These are phyloP conservation scores for Misopates orontium DNA, from an alignment of 257 asterid species.

Conservation along the genomic window DNA sequence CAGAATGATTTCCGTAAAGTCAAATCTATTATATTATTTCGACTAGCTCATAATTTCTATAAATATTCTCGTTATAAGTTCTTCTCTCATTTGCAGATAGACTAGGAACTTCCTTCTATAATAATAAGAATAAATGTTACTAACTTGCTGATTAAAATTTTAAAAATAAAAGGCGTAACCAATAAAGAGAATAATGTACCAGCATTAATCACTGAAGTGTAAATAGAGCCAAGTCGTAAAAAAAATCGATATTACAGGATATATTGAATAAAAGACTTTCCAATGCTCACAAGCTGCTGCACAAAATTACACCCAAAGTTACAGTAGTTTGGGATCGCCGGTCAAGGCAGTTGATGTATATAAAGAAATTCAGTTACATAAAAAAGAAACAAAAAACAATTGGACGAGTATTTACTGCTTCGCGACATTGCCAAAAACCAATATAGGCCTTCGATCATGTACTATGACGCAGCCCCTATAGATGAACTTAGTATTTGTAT, in stretches of 20 bases:
- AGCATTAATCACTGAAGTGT: too few relatives aligned
- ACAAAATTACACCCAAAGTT: slow-evolving; percentile 19
- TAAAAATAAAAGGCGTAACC: too few relatives aligned
- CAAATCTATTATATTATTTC: too few relatives aligned
- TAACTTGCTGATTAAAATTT: too few relatives aligned
- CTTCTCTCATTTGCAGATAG: too few relatives aligned
- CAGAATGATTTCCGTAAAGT: too few relatives aligned
- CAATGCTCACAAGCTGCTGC: slow-evolving; percentile 2
- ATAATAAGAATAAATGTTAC: too few relatives aligned
- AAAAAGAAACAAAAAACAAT: slow-evolving; percentile 11
- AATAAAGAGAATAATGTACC: neutral
- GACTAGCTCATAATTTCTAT: too few relatives aligned
- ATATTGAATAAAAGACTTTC: neutral
- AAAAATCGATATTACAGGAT: neutral
- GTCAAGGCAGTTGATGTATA: slow-evolving; percentile 14
- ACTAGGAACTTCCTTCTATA: too few relatives aligned
- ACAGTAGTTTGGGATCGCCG: slow-evolving; percentile 1
- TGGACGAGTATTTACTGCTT: slow-evolving; percentile 9
- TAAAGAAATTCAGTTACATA: slow-evolving; percentile 21
- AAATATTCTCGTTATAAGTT: too few relatives aligned
- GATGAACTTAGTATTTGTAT: slow-evolving; percentile 71
- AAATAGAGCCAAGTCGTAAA: neutral
- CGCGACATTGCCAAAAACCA: slow-evolving; percentile 18
- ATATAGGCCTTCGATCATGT: slow-evolving; percentile 7
- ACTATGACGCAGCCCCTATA: slow-evolving; percentile 37